Conservation (phyloP, 2,329 filamentous ascomycete genomes). For the Xylaria arbuscula region DNA sequence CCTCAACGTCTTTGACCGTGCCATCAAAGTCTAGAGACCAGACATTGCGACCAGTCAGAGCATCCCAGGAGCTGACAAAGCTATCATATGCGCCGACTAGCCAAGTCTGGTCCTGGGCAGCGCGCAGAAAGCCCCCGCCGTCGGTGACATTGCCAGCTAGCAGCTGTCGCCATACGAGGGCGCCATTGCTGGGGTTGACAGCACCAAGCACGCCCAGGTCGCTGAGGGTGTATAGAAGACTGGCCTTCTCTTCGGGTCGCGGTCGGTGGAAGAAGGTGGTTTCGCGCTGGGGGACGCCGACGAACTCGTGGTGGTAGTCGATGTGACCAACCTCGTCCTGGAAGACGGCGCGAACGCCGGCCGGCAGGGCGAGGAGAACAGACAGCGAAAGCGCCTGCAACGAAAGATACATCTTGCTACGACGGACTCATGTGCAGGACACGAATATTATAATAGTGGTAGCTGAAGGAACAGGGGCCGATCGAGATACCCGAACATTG, state of each 20-base stretch:
- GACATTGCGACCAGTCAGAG: conserved; percentile 78
- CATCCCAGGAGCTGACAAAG: conserved; percentile 83
- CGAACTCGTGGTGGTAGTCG: conserved; percentile 91
- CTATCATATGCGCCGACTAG: conserved; percentile 78
- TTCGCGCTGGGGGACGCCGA: conserved; percentile 83
- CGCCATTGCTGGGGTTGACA: conserved; percentile 87
- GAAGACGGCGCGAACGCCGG: conserved; percentile 76
- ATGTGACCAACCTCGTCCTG: conserved; percentile 89
- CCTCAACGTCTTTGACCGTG: conserved; percentile 76
- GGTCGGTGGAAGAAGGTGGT: conserved; percentile 97
- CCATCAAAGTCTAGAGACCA: conserved; percentile 76
- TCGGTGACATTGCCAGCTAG: conserved; percentile 65
- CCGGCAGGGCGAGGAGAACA: conserved; percentile 57
- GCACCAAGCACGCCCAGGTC: conserved; percentile 86
- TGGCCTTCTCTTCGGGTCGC: conserved; percentile 82
- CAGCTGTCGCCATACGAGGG: conserved; percentile 86
- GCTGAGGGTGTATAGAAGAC: conserved; percentile 89
- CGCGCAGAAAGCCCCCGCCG: conserved; percentile 68
- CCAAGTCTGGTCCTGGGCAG: conserved; percentile 82
- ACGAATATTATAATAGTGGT: conserved; percentile 2
- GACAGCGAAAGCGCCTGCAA: conserved; percentile 45
- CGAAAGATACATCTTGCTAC: conserved; percentile 47
- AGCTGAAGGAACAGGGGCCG: conserved; percentile 3
- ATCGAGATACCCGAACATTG: conserved; percentile 22
- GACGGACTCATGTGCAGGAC: conserved; percentile 29